Base-by-base conservation (phyloP, 2,329 filamentous ascomycete genomes). In the Coniella lustricola region DNA sequence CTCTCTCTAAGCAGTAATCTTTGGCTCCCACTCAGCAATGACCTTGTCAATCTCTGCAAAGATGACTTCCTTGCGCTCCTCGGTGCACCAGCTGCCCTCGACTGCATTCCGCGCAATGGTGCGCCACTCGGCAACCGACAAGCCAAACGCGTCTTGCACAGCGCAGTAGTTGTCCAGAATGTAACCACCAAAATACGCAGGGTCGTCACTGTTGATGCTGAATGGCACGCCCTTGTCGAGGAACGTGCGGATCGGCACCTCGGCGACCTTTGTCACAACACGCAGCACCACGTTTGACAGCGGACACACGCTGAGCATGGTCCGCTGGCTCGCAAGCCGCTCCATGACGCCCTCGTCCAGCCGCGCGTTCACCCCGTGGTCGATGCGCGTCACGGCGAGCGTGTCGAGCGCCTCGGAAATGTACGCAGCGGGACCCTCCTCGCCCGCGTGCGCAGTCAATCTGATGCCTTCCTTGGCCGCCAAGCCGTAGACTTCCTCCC, bases 141-240 rank as follows among this genome's bases (percentile, higher is more conserved):
- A 63, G 3, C 67, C 61, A 62, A 88, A 88, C 1, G 82, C 79
- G 36, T 87, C 81, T 63, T 90, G 85, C 25, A 90, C 82, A 1
- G 82, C 82, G 57, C 79, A 84, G 65, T 85, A 90, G 56, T 89
- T 89, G 57, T 86, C 83, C 44, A 85, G 67, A 46, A 90, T 78
- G 63, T 88, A 89, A 0, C 79, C 82, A 3, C 84, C 84, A 67
- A 90, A 90, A 60, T 87, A 87, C 10, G 82, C 83, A 51, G 84
- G 84, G 60, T 87, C 83, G 59, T 88, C 84, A 55, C 80, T 84
- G 64, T 88, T 88, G 62, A 89, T 78, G 48, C 79, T 84, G 63
- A 88, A 87, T 52, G 68, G 73, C 34, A 88, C 79, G 0, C 81
- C 79, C 5, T 68, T 68, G 35, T 85, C 76, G 17, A 88, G 64